Evolutionary conservation across 2,329 filamentous ascomycete genomes (phyloP).

Genomic region (Sporothrix variecibatus): DNA sequence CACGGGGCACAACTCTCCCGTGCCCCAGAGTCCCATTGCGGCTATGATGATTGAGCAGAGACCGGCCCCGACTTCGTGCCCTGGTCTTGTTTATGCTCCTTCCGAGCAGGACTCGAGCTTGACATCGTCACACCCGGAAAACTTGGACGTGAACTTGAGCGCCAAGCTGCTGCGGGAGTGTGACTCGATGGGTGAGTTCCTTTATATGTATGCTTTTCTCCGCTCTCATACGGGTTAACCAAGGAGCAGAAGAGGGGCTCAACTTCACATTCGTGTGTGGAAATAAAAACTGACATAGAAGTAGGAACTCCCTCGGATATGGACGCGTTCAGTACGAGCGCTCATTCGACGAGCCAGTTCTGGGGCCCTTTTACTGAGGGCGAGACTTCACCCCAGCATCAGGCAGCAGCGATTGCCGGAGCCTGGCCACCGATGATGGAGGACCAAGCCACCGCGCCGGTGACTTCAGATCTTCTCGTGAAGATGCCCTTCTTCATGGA

Average conservation of each 20-base stretch:
- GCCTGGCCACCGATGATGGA: constrained; percentile 51
- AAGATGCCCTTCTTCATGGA: constrained; percentile 88
- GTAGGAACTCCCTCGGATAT: constrained; percentile 47
- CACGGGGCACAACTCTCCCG: constrained; percentile 53
- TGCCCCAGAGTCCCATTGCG: constrained; percentile 57
- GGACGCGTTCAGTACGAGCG: constrained; percentile 54
- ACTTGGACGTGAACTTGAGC: constrained; percentile 57
- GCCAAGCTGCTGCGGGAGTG: constrained; percentile 57
- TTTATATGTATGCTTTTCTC: constrained; percentile 34
- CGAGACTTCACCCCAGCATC: constrained; percentile 44
- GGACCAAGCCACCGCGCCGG: constrained; percentile 43
- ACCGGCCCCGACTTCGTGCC: constrained; percentile 60
- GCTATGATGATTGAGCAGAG: constrained; percentile 58
- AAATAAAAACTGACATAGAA: neutral
- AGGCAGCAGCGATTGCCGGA: constrained; percentile 38
- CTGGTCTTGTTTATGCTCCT: constrained; percentile 61
- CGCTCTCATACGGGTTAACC: constrained; percentile 8
- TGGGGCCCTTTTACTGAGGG: constrained; percentile 54
- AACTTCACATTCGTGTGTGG: neutral
- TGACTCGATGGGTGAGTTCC: constrained; percentile 58
- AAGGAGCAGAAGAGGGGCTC: constrained; percentile 1
- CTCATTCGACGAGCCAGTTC: constrained; percentile 49
- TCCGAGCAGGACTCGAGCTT: constrained; percentile 64
- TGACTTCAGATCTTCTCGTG: constrained; percentile 66
- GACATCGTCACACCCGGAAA: constrained; percentile 57